Evolutionary conservation across 1,139 yeast species (phyloP).

Genomic region (Kluyveromyces sp.): DNA sequence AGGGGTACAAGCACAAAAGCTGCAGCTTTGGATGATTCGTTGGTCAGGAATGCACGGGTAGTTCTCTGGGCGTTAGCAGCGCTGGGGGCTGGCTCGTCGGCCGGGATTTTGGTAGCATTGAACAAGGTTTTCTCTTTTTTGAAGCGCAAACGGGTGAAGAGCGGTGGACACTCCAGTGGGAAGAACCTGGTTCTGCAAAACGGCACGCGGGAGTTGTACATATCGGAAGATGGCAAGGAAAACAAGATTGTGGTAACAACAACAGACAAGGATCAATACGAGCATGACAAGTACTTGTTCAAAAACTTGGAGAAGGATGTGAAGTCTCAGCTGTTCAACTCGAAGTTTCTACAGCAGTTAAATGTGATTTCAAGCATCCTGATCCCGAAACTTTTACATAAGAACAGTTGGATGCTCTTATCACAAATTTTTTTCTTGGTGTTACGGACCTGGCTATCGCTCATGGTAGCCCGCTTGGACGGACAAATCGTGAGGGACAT

Average conservation of each 20-base stretch:
- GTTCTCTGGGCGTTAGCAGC: constrained; percentile 11
- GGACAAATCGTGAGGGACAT: constrained; percentile 89
- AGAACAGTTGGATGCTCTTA: constrained; percentile 57
- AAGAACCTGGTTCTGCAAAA: constrained; percentile 37
- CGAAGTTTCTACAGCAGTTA: constrained; percentile 67
- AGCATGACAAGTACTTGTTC: constrained; percentile 35
- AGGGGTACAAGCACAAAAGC: constrained; percentile 16
- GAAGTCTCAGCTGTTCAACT: constrained; percentile 43
- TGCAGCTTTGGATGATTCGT: constrained; percentile 9
- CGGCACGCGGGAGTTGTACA: constrained; percentile 52
- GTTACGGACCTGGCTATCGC: constrained; percentile 79
- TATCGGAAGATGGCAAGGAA: constrained; percentile 35
- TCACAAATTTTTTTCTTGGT: constrained; percentile 72
- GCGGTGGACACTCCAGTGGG: constrained; percentile 21
- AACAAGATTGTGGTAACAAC: constrained; percentile 35
- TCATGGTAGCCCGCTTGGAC: constrained; percentile 80
- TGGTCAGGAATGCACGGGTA: constrained; percentile 21
- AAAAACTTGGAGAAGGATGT: constrained; percentile 31
- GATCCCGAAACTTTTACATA: constrained; percentile 65
- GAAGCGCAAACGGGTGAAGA: constrained; percentile 8
- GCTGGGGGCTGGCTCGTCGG: not conserved
- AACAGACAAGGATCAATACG: constrained; percentile 36
- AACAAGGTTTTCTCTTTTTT: constrained; percentile 12
- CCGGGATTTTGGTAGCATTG: constrained; percentile 3
- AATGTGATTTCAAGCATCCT: constrained; percentile 73